Conservation (phyloP, 2,329 filamentous ascomycete genomes). For the Graphiopsis chlorocephala region DNA sequence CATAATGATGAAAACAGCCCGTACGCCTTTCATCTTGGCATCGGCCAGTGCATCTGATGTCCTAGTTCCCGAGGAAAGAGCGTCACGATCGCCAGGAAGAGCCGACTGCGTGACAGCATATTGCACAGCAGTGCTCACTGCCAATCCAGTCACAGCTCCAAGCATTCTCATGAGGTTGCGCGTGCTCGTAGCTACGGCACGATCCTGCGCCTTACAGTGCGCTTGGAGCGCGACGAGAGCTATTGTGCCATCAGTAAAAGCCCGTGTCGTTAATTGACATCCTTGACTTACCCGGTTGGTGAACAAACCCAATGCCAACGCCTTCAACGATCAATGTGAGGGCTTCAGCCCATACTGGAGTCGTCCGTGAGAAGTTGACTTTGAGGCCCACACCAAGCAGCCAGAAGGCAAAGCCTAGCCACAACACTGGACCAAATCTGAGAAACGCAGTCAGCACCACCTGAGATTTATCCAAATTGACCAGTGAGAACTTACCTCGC, state of each 20-base stretch:
- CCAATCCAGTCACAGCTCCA: slow-evolving; percentile 8
- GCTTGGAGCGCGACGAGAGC: slow-evolving; percentile 11
- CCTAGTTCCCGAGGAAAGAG: not conserved
- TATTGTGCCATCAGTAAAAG: not conserved
- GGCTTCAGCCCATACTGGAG: not conserved
- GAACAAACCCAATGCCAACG: slow-evolving; percentile 7
- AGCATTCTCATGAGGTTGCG: slow-evolving; percentile 13
- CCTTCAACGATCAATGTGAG: slow-evolving; percentile 4
- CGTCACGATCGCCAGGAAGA: not conserved
- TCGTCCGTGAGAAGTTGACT: slow-evolving; percentile 11
- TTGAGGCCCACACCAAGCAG: slow-evolving; percentile 9
- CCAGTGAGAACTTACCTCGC: not conserved
- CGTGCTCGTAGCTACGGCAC: slow-evolving; percentile 1
- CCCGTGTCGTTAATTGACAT: not conserved
- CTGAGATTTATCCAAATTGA: not conserved
- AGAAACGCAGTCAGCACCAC: not conserved
- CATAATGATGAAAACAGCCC: slow-evolving; percentile 14
- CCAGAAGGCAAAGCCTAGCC: slow-evolving; percentile 10
- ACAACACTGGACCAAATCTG: slow-evolving; percentile 7
- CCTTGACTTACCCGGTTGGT: not conserved
- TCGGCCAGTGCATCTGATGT: not conserved
- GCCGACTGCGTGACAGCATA: slow-evolving; percentile 3
- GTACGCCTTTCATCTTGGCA: slow-evolving; percentile 9
- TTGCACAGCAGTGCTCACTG: slow-evolving; percentile 9
- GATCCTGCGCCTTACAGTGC: slow-evolving; percentile 7